Conservation (phyloP, 768 basidiomycete species). For the Russula dissimulans region DNA sequence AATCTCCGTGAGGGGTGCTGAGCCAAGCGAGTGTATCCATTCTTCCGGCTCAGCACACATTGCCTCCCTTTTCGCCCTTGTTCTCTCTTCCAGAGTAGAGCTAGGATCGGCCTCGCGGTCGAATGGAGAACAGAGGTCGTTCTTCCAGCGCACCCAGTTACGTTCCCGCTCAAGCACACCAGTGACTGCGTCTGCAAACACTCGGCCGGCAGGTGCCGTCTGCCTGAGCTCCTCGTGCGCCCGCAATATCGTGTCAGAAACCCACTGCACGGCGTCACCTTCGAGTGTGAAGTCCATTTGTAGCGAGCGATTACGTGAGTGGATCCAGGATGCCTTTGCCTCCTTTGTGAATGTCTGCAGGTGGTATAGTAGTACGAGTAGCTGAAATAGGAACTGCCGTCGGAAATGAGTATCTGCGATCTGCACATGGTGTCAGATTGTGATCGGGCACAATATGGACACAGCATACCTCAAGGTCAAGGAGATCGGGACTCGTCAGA, state of each 20-base stretch:
- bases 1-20: constrained; percentile 64
- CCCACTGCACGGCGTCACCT: constrained; percentile 61
- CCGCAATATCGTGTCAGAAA: constrained; percentile 58
- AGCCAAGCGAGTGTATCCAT: constrained; percentile 60
- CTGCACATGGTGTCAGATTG: constrained; percentile 31
- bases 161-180: constrained; percentile 72
- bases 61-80: constrained; percentile 39
- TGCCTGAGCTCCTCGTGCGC: constrained; percentile 48
- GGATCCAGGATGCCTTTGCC: constrained; percentile 51
- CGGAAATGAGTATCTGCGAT: constrained; percentile 88
- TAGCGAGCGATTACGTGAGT: constrained; percentile 63
- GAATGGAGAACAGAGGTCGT: constrained; percentile 69
- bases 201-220: constrained; percentile 69
- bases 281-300: constrained; percentile 79
- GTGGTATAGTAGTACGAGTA: constrained; percentile 69
- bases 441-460: background rate
- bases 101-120: constrained; percentile 56
- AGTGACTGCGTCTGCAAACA: constrained; percentile 65
- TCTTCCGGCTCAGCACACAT: constrained; percentile 50
- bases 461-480: constrained; percentile 70
- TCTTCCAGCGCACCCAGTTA: constrained; percentile 90
- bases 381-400: constrained; percentile 84
- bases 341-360: constrained; percentile 65
- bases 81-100: constrained; percentile 55
- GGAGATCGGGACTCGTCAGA: constrained; percentile 75